A percentile compares a stretch with the other conserved stretches of the same genome.
These are phyloP conservation scores for Biscutella laevigata DNA, from an alignment of 441 rosid species.

Conservation along the genomic window DNA sequence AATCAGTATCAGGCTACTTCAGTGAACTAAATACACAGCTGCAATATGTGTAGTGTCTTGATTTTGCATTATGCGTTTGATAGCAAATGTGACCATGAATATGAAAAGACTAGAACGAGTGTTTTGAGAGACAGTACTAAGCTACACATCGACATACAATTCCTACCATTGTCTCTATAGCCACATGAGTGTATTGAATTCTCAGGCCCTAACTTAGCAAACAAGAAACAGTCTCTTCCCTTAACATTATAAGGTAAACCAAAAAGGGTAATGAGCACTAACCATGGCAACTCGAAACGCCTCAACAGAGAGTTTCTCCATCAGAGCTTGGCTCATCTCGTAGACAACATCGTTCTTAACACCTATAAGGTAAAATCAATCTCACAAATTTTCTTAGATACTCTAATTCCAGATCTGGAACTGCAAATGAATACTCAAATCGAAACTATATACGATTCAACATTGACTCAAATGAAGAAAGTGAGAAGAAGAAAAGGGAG, in stretches of 20 bases:
- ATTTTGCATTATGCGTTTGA: neutral
- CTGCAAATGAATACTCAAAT: neutral
- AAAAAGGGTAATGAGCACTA: conserved; percentile 2
- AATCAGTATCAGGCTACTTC: neutral
- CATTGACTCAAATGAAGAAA: neutral
- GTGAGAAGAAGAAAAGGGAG: neutral
- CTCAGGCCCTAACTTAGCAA: conserved; percentile 15
- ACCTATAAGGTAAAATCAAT: no score
- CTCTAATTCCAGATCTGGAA: neutral
- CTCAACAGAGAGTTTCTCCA: conserved; percentile 77
- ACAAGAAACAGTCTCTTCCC: conserved; percentile 10
- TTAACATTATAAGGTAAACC: neutral
- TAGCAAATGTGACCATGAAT: no score
- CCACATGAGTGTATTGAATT: neutral
- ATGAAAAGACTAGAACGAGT: neutral
- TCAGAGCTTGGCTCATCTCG: conserved; percentile 47
- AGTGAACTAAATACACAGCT: no score
- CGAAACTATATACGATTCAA: neutral
- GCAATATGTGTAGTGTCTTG: no score
- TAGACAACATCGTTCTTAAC: conserved; percentile 53
- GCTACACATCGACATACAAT: neutral
- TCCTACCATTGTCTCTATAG: neutral
- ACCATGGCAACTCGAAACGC: conserved; percentile 77
- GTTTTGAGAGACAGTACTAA: neutral
- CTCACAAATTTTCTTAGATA: no score